Conservation (phyloP, 2,329 filamentous ascomycete genomes). For the Acephala macrosclerotiorum region DNA sequence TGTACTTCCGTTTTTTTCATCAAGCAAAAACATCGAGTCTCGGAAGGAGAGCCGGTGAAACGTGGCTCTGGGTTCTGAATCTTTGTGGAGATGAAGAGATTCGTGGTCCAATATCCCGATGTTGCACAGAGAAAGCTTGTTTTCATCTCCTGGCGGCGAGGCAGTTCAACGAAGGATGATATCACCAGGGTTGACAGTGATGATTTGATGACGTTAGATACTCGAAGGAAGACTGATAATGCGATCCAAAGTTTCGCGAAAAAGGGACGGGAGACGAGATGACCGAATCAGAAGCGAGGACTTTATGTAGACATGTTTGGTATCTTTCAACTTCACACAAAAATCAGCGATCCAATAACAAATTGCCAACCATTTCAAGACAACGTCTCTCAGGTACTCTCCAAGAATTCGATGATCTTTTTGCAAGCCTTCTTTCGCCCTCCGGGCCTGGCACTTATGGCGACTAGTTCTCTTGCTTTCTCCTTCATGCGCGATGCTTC, state of each 20-base stretch:
- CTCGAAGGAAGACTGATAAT: neutral
- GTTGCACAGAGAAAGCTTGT: slow-evolving; percentile 17
- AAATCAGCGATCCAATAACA: neutral
- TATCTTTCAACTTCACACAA: neutral
- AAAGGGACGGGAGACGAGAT: neutral
- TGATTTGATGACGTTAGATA: neutral
- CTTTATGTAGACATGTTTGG: neutral
- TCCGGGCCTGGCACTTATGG: slow-evolving; percentile 23
- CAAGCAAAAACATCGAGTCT: slow-evolving; percentile 1
- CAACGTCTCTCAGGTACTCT: slow-evolving; percentile 10
- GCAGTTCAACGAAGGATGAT: slow-evolving; percentile 8
- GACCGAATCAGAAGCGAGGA: neutral
- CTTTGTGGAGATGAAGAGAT: neutral
- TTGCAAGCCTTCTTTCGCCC: slow-evolving; percentile 33
- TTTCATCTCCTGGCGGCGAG: slow-evolving; percentile 11
- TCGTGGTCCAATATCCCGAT: neutral
- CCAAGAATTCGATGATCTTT: slow-evolving; percentile 34
- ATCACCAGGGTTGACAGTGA: neutral
- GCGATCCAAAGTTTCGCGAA: neutral
- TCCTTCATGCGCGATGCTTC: slow-evolving; percentile 28
- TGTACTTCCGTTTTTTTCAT: slow-evolving; percentile 10
- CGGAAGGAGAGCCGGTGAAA: slow-evolving; percentile 6
- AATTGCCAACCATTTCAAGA: neutral
- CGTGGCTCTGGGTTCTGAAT: neutral
- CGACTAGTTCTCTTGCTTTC: slow-evolving; percentile 30